Conservation (phyloP, 1,284 basidiomycete species). For the Rhodotorula sp. region DNA sequence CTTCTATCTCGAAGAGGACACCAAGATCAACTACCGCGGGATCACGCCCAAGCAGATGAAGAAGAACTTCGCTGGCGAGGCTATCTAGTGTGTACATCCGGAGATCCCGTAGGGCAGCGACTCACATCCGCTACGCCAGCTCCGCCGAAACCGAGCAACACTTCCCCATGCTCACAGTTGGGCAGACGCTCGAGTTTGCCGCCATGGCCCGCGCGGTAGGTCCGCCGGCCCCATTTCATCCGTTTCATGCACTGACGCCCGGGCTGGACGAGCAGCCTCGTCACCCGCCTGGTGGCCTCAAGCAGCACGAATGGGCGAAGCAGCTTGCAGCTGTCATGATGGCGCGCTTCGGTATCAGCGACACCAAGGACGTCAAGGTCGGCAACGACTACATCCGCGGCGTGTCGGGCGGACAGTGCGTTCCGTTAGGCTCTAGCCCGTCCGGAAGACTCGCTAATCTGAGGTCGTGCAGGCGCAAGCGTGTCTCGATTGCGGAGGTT, state of each 20-base stretch:
- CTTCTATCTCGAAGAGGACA: conserved; percentile 52
- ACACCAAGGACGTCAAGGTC: conserved; percentile 62
- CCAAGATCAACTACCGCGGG: conserved; percentile 52
- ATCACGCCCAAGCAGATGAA: conserved; percentile 52
- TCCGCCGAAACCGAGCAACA: conserved; percentile 63
- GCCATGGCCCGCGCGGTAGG: conserved; percentile 1
- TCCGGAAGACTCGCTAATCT: too few species aligned
- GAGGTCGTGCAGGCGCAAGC: conserved; percentile 54
- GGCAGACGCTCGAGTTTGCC: conserved; percentile 59
- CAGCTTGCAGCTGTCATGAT: conserved; percentile 35
- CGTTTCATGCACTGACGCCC: too few species aligned
- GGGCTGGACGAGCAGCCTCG: conserved; percentile 3
- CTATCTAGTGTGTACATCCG: conserved; percentile 48
- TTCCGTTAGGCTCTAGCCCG: neutral
- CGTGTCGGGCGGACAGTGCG: conserved; percentile 58
- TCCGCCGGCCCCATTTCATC: neutral
- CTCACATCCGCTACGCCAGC: conserved; percentile 37
- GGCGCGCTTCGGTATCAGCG: conserved; percentile 48
- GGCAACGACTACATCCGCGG: conserved; percentile 61
- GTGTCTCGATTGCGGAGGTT: conserved; percentile 61
- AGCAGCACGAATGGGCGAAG: conserved; percentile 21
- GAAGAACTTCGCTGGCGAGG: conserved; percentile 53
- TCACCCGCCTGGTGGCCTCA: conserved; percentile 21
- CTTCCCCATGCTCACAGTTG: conserved; percentile 59
- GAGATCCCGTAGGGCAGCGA: neutral